A percentile compares a stretch with the other conserved stretches of the same genome.
Evolutionary conservation across 2,329 filamentous ascomycete genomes (phyloP).

Genomic region (Botrytis pseudocinerea): DNA sequence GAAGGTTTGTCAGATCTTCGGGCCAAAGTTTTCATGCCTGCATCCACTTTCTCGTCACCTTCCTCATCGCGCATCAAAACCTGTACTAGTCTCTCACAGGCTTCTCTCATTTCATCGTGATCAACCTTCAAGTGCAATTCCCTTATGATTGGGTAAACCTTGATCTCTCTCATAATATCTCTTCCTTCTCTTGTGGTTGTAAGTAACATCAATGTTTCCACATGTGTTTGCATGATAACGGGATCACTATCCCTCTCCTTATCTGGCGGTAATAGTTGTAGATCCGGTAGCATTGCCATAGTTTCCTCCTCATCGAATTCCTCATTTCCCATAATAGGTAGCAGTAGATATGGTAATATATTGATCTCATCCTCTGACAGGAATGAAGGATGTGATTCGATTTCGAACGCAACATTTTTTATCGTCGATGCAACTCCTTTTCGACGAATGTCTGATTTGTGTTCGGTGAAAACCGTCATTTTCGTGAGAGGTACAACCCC

Average conservation of each 20-base stretch:
- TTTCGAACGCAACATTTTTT: constrained; percentile 89
- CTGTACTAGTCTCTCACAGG: constrained; percentile 86
- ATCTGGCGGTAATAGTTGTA: constrained; percentile 85
- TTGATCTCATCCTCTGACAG: constrained; percentile 72
- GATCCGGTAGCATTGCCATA: constrained; percentile 81
- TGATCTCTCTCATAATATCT: constrained; percentile 70
- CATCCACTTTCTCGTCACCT: constrained; percentile 36
- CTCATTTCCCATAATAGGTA: constrained; percentile 85
- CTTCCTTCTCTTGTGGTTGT: constrained; percentile 76
- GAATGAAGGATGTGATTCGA: constrained; percentile 69
- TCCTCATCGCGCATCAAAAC: constrained; percentile 45
- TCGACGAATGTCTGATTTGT: constrained; percentile 76
- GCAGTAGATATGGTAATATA: constrained; percentile 81
- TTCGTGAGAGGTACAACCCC: constrained; percentile 86
- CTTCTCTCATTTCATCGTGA: constrained; percentile 78
- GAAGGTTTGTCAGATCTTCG: constrained; percentile 21
- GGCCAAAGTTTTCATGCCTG: constrained; percentile 36
- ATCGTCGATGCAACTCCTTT: constrained; percentile 96
- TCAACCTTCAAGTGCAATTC: constrained; percentile 80
- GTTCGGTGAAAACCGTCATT: constrained; percentile 91
- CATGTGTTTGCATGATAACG: constrained; percentile 78
- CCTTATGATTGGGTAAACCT: constrained; percentile 85
- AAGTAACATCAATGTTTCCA: constrained; percentile 84
- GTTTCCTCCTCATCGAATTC: constrained; percentile 87
- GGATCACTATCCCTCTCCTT: constrained; percentile 80